Base-by-base conservation (phyloP, 768 basidiomycete genomes). In the Fomitopsis serialis region DNA sequence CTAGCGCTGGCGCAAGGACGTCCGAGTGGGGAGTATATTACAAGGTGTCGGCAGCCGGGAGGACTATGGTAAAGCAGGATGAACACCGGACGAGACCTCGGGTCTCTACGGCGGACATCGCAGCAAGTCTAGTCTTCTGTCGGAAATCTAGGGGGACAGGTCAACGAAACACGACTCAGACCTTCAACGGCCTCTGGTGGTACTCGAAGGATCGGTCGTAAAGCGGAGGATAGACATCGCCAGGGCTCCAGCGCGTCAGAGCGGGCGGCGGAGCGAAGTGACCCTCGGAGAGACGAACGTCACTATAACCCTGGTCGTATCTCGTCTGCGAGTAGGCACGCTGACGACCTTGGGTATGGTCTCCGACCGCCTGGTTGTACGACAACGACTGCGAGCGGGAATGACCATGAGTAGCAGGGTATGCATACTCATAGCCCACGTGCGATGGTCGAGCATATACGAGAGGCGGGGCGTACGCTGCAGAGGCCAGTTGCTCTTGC, bases 311-410 rank as follows among this genome's bases (percentile, higher is more conserved):
- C 56, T 77, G 79, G 48, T 83, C 81, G 63, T 77, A 82, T 48
- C 71, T 74, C 36, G 79, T 70, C 62, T 85, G 81, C 37, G 84
- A 81, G 58, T 81, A 81, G 36, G 84, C 81, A 54, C 79, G 81
- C 57, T 72, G 62, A 57, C 83, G 85, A 56, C 74, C 72, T 52
- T 75, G 72, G 36, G 72, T 61, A 45, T 74, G 70, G 21, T 58
- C 65, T 23, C 71, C 67, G 59, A 72, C 73, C 55, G 81, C 79
- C 55, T 78, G 74, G 52, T 78, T 72, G 63, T 77, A 80, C 52
- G 76, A 76, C 56, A 79, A 68, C 24, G 82, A 79, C 58, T 79
- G 81, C 56, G 82, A 78, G 55, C 80, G 81, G 52, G 78, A 76
- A 59, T 78, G 81, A 35, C 70, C 71, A 54, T 66, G 61, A 25